Conservation (phyloP, 2,329 filamentous ascomycete species). For the Pseudogymnoascus sp. region DNA sequence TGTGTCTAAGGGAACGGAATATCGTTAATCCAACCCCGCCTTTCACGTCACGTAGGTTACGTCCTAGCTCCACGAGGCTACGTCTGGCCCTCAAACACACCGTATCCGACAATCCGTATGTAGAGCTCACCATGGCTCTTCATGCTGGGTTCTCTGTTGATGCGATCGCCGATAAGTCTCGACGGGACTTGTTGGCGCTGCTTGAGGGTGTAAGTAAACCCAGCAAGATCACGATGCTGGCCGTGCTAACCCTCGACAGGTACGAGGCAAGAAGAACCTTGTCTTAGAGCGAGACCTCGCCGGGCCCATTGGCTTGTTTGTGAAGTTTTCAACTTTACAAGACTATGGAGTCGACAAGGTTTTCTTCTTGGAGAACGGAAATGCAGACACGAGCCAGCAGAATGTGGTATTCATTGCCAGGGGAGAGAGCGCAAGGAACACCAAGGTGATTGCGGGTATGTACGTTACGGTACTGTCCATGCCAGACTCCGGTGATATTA, state of each 20-base stretch:
- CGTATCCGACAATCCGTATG: slow-evolving; percentile 22
- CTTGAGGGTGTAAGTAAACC: slow-evolving; percentile 76
- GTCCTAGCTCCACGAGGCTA: not conserved
- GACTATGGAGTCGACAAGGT: slow-evolving; percentile 98
- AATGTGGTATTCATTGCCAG: slow-evolving; percentile 92
- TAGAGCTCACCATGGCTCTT: slow-evolving; percentile 58
- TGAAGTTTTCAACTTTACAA: slow-evolving; percentile 90
- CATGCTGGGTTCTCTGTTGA: slow-evolving; percentile 63
- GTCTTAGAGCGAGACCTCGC: slow-evolving; percentile 87
- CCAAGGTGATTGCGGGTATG: slow-evolving; percentile 79
- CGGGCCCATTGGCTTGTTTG: slow-evolving; percentile 80
- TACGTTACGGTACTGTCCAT: slow-evolving; percentile 19
- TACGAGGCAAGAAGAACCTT: slow-evolving; percentile 97
- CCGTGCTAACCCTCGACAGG: slow-evolving; percentile 45
- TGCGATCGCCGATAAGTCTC: slow-evolving; percentile 70
- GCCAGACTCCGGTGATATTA: slow-evolving; percentile 26
- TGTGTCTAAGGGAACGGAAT: not conserved
- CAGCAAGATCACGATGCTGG: not conserved
- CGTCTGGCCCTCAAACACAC: slow-evolving; percentile 1
- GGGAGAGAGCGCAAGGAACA: slow-evolving; percentile 78
- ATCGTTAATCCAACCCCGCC: slow-evolving; percentile 6
- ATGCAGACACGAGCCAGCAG: slow-evolving; percentile 86
- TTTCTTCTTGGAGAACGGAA: slow-evolving; percentile 92
- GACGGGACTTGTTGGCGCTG: slow-evolving; percentile 80
- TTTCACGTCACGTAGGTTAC: slow-evolving; percentile 3